These are phyloP conservation scores for Panicum miliaceum DNA, from an alignment of 176 grass and related monocot genomes.

Conservation along the genomic window DNA sequence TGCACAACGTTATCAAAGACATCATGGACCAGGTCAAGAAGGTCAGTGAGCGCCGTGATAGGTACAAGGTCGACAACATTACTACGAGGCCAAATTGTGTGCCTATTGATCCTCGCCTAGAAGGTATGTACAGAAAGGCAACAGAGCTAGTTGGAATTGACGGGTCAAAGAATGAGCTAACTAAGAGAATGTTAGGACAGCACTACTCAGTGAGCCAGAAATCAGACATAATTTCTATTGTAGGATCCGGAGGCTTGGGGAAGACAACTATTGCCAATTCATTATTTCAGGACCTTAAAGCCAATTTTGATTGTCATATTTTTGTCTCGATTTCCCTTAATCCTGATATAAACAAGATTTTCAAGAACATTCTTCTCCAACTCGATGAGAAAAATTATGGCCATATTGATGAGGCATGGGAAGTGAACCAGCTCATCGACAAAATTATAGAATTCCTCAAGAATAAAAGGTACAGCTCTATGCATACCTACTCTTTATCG, in stretches of 20 bases:
- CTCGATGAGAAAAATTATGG: neutral
- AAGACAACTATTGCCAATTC: constrained; percentile 13
- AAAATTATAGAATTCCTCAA: neutral
- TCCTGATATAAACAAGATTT: neutral
- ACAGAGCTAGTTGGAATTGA: constrained; percentile 7
- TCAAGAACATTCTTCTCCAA: neutral
- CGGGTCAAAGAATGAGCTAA: neutral
- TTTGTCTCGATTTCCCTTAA: neutral
- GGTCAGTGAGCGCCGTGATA: neutral
- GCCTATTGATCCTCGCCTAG: neutral
- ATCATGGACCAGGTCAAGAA: neutral
- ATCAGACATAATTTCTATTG: neutral
- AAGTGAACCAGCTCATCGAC: neutral
- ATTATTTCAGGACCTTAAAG: neutral
- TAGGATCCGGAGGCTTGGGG: neutral
- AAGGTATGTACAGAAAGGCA: neutral
- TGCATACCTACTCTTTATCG: neutral
- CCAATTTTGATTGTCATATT: neutral
- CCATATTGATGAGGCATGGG: neutral
- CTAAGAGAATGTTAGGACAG: neutral
- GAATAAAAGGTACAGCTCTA: neutral
- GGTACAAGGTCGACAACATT: neutral
- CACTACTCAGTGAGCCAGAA: neutral
- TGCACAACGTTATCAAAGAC: neutral
- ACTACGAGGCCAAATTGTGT: neutral